Evolutionary conservation across 208 protist species (phyloP).

Genomic region (Ichthyophonus hoferi): DNA sequence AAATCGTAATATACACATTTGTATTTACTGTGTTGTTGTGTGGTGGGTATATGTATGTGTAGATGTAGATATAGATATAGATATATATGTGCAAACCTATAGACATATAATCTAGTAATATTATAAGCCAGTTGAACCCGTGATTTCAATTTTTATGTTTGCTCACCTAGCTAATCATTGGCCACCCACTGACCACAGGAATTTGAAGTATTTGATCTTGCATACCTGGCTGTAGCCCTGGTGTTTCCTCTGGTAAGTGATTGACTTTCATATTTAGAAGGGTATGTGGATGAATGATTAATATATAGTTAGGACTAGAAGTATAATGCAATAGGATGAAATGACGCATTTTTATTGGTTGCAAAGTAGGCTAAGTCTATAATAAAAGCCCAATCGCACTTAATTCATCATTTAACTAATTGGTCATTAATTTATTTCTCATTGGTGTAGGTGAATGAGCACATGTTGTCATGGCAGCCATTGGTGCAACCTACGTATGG

Average conservation of each 20-base stretch:
- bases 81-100: not conserved
- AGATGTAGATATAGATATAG: not conserved
- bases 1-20: too few relatives aligned
- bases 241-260: constrained; percentile 22
- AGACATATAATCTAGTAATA: not conserved
- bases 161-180: not conserved
- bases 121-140: not conserved
- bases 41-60: not conserved
- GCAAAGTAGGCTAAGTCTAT: too few relatives aligned
- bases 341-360: too few relatives aligned
- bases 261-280: too few relatives aligned
- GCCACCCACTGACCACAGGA: not conserved
- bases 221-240: not conserved
- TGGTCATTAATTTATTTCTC: too few relatives aligned
- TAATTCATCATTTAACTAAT: too few relatives aligned
- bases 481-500: not conserved
- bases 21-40: too few relatives aligned
- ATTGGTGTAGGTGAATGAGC: not conserved
- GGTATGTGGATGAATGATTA: too few relatives aligned
- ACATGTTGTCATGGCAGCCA: not conserved
- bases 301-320: too few relatives aligned
- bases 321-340: too few relatives aligned
- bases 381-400: too few relatives aligned
- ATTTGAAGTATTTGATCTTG: constrained; percentile 10
- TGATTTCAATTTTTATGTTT: not conserved